These are phyloP conservation scores for Sporothrix luriei DNA, from an alignment of 2,329 filamentous ascomycete species.

Conservation along the genomic window DNA sequence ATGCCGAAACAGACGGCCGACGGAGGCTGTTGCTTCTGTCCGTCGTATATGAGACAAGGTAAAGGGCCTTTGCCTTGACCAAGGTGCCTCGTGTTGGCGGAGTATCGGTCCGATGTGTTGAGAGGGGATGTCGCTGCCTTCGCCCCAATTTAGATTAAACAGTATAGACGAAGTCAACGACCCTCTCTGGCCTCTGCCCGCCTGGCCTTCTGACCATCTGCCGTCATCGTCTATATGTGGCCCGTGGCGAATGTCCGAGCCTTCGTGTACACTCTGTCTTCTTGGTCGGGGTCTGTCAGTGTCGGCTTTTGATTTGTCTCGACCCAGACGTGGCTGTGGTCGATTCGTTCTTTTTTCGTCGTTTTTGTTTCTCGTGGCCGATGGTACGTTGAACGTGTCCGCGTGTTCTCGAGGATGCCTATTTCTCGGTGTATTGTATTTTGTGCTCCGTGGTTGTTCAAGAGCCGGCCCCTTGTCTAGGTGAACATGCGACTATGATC, in stretches of 20 bases:
- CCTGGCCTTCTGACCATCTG: not conserved
- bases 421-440: not conserved
- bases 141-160: conserved; percentile 16
- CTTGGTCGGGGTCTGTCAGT: not conserved
- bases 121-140: not conserved
- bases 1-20: not conserved
- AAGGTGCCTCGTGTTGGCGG: not conserved
- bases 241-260: conserved; percentile 11
- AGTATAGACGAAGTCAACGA: not conserved
- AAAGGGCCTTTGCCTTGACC: not conserved
- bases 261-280: not conserved
- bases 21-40: not conserved
- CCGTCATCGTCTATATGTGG: not conserved
- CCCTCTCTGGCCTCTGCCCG: not conserved
- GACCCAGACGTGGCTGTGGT: too few relatives aligned
- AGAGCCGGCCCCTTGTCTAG: too few relatives aligned
- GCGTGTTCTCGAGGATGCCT: not conserved
- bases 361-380: not conserved
- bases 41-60: conserved; percentile 9
- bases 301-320: not conserved
- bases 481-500: not conserved
- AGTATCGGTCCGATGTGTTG: conserved; percentile 3
- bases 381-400: not conserved
- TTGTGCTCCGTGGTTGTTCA: not conserved
- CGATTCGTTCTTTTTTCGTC: not conserved